These are phyloP conservation scores for Naganishia sp. DNA, from an alignment of 1,284 basidiomycete species.

Conservation along the genomic window DNA sequence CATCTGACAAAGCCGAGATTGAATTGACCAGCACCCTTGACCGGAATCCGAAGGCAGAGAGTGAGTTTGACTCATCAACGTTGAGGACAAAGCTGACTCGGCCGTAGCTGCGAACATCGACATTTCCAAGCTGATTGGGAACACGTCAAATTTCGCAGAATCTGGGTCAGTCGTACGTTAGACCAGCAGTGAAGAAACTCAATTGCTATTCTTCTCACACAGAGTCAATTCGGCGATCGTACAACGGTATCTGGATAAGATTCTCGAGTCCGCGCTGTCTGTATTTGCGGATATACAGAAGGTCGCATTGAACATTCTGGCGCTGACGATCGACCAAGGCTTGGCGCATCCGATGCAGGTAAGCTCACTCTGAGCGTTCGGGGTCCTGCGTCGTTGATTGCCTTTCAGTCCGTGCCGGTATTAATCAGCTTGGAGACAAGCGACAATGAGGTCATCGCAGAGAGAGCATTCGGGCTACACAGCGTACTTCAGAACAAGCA, in stretches of 20 bases:
- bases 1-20: slow-evolving; percentile 69
- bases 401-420: slow-evolving; percentile 76
- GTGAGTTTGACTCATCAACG: slow-evolving; percentile 17
- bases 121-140: slow-evolving; percentile 90
- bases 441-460: slow-evolving; percentile 63
- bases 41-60: slow-evolving; percentile 2
- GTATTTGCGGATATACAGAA: slow-evolving; percentile 70
- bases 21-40: slow-evolving; percentile 42
- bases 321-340: slow-evolving; percentile 90
- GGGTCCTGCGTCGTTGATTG: slow-evolving; percentile 19
- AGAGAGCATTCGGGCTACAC: slow-evolving; percentile 78
- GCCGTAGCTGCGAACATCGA: slow-evolving; percentile 60
- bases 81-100: slow-evolving; percentile 19
- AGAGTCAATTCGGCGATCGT: slow-evolving; percentile 91
- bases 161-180: slow-evolving; percentile 68
- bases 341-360: slow-evolving; percentile 90
- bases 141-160: slow-evolving; percentile 90
- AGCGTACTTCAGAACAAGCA: slow-evolving; percentile 83
- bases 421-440: slow-evolving; percentile 92
- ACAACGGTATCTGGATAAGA: slow-evolving; percentile 82
- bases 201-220: background rate
- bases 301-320: slow-evolving; percentile 85
- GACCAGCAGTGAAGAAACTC: background rate
- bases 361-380: slow-evolving; percentile 17
- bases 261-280: slow-evolving; percentile 78